Evolutionary conservation across 2,329 filamentous ascomycete species (phyloP), one percentile per base, ranked within the genome.

Genomic region (Alternaria incomplexa): DNA sequence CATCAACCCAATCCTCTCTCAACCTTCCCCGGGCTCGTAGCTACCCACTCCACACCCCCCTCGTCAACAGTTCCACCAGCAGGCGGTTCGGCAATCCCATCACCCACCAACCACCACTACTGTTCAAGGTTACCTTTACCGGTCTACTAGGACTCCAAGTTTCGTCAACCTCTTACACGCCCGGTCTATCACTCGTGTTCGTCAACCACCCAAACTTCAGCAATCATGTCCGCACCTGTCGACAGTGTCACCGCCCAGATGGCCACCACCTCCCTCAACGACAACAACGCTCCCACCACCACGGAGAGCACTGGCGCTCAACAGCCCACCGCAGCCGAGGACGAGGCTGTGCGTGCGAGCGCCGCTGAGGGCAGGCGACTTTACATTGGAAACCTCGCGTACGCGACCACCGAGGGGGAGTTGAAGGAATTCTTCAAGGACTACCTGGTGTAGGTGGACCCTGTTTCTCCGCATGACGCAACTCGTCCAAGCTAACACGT

Each of bases 341-440:
- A 93, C 81, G 93, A 97, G 83, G 93, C 94, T 83, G 93, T 96
- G 81, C 91, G 96, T 83, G 93, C 93, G 85, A 97, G 93, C 86
- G 96, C 96, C 84, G 94, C 95, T 84, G 96, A 99, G 88, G 95
- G 96, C 84, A 93, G 96, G 87, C 93, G 96, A 87, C 91, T 99
- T 80, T 99, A 99, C 87, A 98, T 99, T 87, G 96, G 96, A 88
- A 99, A 99, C 89, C 92, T 99, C 90, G 96, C 96, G 80, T 99
- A 99, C 85, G 94, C 95, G 91, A 98, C 96, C 90, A 97, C 93
- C 84, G 96, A 98, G 92, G 96, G 92, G 91, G 93, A 97, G 91
- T 93, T 99, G 89, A 97, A 96, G 89, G 92, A 96, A 79, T 99
- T 99, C 89, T 99, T 99, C 91, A 95, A 96, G 89, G 92, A 91